Evolutionary conservation across 257 asterid genomes (phyloP), one percentile per base, ranked within the genome.

Genomic region (Scutellaria minor): DNA sequence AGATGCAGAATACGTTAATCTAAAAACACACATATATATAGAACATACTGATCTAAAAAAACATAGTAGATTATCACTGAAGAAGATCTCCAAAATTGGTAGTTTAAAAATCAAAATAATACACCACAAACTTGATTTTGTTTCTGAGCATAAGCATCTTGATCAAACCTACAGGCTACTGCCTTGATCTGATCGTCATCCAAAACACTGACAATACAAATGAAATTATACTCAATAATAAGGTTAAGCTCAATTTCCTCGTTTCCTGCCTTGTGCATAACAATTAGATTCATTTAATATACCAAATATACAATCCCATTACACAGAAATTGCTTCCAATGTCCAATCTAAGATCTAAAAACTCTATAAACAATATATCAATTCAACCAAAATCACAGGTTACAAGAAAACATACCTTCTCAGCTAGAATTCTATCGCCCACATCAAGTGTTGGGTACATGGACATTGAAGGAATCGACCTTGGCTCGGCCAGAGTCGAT

Each of bases 401-500:
- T 20, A 20, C 6, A 44, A 44, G 40, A 66, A 14, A 53, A 5
- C 31, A 59, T 75, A 82, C 86, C 86, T 94, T 94, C 87, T 94
- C 99, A 14, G 99, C 94, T 58, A 95, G 73, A 75, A 95, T 83
- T 64, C 99, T 85, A 41, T 95, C 99, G 4, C 98, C 99, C 42
- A 85, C 95, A 76, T 90, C 92, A 40, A 95, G 93, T 13, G 99
- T 95, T 12, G 99, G 99, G 79, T 70, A 87, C 99, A 95, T 95
- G 46, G 99, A 95, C 72, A 82, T 74, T 0, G 99, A 95, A 8
- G 98, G 98, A 77, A 95, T 95, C 31, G 96, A 92, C 83, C 96
- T 87, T 0, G 98, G 98, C 83, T 92, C 99, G 0, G 99, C 99
- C 82, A 95, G 77, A 57, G 94, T 83, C 11, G 99, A 95, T 73